Base-by-base conservation (phyloP, 108 stramenopile species). In the Cyclotella distinguenda region DNA sequence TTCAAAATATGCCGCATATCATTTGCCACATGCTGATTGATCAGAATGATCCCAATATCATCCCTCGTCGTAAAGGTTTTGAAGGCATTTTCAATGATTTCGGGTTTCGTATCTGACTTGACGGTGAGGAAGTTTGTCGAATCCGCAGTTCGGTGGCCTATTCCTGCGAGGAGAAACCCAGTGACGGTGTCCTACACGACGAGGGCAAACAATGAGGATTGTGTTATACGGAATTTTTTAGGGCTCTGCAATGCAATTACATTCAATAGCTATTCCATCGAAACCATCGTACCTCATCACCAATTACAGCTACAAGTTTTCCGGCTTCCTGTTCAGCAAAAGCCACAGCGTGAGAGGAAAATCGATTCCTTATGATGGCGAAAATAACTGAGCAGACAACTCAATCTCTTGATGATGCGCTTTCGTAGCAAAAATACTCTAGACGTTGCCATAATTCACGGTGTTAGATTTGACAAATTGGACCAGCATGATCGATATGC, bases 21-120 rank as follows among this genome's bases (percentile, higher is more conserved):
- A 62, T 95, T 96, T 33, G 98, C 98, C 54, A 96, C 81, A 77
- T 97, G 96, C 69, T 99, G 98, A 66, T 97, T 99, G 78, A 99
- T 97, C 27, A 99, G 85, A 55, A 99, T 89, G 44, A 99, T 99
- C 31, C 93, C 98, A 38, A 99, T 65, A 78, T 99, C 98, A 62
- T 93, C 87, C 49, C 98, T 81, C 7, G 74, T 66, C 11, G 94
- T 84, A 53, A 96, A 83, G 1, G 66, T 65, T 53, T 84, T 84
- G 66, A 97, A 95, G 18, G 90, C 79, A 19, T 82, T 82, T 64
- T 95, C 94, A 6, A 95, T 77, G 57, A 75, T 77, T 60, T 78
- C 66, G 11, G 89, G 64, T 45, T 86, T 80, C 11, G 95, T 94
- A 56, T 91, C 92, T 18, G 84, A 72, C 63, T 96, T 97, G 35